Evolutionary conservation across 176 grass and related monocot species (phyloP).

Genomic region (Melocanna baccifera): DNA sequence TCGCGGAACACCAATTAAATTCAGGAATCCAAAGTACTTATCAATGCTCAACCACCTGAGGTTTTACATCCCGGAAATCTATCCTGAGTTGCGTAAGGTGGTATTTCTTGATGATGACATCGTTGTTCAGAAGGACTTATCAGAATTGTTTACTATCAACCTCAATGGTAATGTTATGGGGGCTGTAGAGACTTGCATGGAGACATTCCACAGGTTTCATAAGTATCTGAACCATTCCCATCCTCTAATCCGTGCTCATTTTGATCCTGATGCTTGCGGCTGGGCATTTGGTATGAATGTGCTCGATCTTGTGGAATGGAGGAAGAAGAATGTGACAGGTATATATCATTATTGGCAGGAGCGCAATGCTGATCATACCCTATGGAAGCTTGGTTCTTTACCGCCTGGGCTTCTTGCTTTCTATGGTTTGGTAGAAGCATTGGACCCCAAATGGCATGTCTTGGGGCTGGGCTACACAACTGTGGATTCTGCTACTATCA

Average conservation of each 20-base stretch:
- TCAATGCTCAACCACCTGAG: constrained; percentile 97
- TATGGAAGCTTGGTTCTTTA: constrained; percentile 97
- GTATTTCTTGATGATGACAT: constrained; percentile 98
- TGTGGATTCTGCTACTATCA: constrained; percentile 63
- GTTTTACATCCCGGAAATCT: constrained; percentile 98
- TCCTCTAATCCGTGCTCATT: constrained; percentile 89
- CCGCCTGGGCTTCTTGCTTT: constrained; percentile 94
- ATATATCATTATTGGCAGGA: constrained; percentile 99
- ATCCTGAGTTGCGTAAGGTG: constrained; percentile 80
- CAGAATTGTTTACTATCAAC: constrained; percentile 74
- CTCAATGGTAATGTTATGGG: constrained; percentile 97
- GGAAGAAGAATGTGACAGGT: constrained; percentile 91
- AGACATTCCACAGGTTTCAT: constrained; percentile 98
- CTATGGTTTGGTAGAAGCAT: constrained; percentile 81
- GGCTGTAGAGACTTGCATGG: constrained; percentile 99
- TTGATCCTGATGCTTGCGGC: constrained; percentile 97
- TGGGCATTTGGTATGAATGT: constrained; percentile 99
- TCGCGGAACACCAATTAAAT: constrained; percentile 77
- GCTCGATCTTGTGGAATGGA: constrained; percentile 86
- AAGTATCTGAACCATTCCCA: constrained; percentile 99
- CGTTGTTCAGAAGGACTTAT: constrained; percentile 82
- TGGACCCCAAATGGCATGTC: constrained; percentile 96
- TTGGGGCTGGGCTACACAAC: constrained; percentile 92
- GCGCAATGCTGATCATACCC: constrained; percentile 83
- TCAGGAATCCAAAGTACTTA: constrained; percentile 96